Evolutionary conservation across 176 grass and related monocot species (phyloP).

Genomic region (Bonia amplexicaulis): DNA sequence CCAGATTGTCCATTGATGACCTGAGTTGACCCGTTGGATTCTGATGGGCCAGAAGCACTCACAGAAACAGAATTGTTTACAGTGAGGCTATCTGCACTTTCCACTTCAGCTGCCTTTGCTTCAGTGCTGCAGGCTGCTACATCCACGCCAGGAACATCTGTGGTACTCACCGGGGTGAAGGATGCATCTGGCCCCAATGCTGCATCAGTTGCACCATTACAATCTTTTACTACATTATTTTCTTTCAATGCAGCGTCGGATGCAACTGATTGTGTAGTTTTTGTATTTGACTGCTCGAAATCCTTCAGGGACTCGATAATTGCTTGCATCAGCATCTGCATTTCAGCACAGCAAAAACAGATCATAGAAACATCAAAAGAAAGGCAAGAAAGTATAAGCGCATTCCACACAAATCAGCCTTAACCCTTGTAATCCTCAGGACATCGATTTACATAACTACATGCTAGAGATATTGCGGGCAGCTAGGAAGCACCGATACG

Average conservation of each 20-base stretch:
- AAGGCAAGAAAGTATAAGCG: neutral
- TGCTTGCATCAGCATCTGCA: slow-evolving; percentile 95
- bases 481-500: too few relatives aligned
- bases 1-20: slow-evolving; percentile 22
- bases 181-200: slow-evolving; percentile 27
- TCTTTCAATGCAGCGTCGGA: slow-evolving; percentile 35
- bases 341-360: neutral
- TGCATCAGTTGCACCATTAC: slow-evolving; percentile 4
- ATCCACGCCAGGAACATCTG: slow-evolving; percentile 9
- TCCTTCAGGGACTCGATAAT: slow-evolving; percentile 92
- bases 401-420: neutral
- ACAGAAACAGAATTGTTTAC: neutral
- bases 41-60: slow-evolving; percentile 8
- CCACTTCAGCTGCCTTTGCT: slow-evolving; percentile 13
- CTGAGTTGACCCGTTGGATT: slow-evolving; percentile 17
- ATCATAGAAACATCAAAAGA: neutral
- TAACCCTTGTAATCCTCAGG: neutral
- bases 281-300: slow-evolving; percentile 47
- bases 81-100: neutral
- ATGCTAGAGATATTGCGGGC: neutral
- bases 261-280: slow-evolving; percentile 33
- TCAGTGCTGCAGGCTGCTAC: slow-evolving; percentile 12
- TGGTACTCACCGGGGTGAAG: neutral
- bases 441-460: neutral
- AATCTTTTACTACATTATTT: slow-evolving; percentile 16